Evolutionary conservation across 1,284 basidiomycete species (phyloP).

Genomic region (Cutaneotrichosporon cavernicola): DNA sequence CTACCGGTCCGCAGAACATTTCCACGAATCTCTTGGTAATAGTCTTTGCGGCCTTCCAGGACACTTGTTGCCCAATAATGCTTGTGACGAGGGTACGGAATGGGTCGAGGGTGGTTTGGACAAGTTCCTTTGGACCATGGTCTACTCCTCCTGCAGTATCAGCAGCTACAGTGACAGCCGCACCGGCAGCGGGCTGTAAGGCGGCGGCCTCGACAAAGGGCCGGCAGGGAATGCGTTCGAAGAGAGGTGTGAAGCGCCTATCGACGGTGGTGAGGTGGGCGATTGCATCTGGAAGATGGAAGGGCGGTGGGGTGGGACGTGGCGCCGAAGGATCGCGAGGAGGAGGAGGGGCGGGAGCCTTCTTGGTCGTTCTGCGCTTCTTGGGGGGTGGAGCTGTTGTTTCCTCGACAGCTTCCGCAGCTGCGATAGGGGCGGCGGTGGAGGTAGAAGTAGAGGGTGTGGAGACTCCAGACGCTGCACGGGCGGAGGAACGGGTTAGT

Average conservation of each 20-base stretch:
- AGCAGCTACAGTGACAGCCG: neutral
- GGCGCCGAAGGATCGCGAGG: neutral
- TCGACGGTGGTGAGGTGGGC: slow-evolving; percentile 68
- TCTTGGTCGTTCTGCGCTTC: slow-evolving; percentile 10
- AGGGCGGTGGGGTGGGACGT: slow-evolving; percentile 46
- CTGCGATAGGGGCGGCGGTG: neutral
- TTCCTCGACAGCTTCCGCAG: neutral
- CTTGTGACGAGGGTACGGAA: slow-evolving; percentile 64
- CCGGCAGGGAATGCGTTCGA: slow-evolving; percentile 50
- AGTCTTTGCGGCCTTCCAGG: slow-evolving; percentile 81
- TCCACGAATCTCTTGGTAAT: slow-evolving; percentile 80
- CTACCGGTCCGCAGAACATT: slow-evolving; percentile 62
- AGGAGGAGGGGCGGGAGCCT: neutral
- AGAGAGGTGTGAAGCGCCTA: slow-evolving; percentile 68
- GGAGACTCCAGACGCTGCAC: neutral
- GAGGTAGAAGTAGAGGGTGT: neutral
- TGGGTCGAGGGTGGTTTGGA: slow-evolving; percentile 35
- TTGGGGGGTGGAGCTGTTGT: neutral
- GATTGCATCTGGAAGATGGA: slow-evolving; percentile 72
- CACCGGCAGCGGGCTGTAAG: neutral
- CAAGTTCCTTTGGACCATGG: neutral
- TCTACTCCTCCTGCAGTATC: neutral
- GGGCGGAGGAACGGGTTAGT: neutral
- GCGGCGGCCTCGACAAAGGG: slow-evolving; percentile 30
- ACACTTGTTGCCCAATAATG: slow-evolving; percentile 85